phyloP scores from a whole-genome alignment of 441 rosid species.

The Bruguiera hainesii region DNA sequence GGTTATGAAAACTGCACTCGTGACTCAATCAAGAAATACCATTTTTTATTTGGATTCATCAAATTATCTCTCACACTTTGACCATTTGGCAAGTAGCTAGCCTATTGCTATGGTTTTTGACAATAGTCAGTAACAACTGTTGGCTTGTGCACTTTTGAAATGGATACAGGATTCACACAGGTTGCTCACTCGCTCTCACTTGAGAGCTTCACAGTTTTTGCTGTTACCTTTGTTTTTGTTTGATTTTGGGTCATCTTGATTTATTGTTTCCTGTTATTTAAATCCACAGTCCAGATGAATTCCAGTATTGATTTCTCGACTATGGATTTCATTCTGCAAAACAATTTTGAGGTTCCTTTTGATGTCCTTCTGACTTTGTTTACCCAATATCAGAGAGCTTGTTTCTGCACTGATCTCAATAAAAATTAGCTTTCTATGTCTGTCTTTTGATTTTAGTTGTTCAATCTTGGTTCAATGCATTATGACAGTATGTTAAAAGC shows the following conservation, averaged over 20 bases:
- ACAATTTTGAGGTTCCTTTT: not conserved
- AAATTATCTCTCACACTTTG: not conserved
- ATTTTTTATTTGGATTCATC: not conserved
- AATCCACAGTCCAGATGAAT: not conserved
- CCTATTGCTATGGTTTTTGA: not conserved
- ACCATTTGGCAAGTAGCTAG: slow-evolving; percentile 5
- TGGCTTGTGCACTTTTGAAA: slow-evolving; percentile 7
- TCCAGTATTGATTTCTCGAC: not conserved
- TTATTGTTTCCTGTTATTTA: not conserved
- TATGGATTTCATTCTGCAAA: not conserved
- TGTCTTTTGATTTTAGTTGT: too few species aligned
- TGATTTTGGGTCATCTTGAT: not conserved
- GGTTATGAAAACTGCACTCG: not conserved
- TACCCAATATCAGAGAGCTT: not conserved
- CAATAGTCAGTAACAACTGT: not conserved
- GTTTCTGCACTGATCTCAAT: not conserved
- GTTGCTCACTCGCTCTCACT: not conserved
- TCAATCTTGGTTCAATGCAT: too few species aligned
- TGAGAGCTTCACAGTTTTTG: not conserved
- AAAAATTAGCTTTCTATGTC: too few species aligned
- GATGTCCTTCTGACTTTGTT: not conserved
- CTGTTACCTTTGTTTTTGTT: not conserved
- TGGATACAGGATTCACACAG: not conserved
- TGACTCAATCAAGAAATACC: not conserved
- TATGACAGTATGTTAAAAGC: too few species aligned